Evolutionary conservation across 1,139 yeast species (phyloP), one percentile per base, ranked within the genome.

Genomic region (Starmera stellimalicola): DNA sequence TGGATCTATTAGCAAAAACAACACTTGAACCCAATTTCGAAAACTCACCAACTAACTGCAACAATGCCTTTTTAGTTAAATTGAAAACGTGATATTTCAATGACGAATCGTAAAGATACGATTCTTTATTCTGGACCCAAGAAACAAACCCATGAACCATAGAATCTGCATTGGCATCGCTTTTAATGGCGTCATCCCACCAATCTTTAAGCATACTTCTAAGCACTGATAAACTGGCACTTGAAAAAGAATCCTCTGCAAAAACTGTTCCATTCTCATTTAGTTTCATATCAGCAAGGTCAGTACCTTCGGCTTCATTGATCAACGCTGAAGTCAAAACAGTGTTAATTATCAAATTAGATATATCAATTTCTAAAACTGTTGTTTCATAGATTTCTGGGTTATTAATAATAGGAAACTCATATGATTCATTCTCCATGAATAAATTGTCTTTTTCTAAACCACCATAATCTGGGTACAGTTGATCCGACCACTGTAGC

Each of bases 401-500:
- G 38, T 72, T 72, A 55, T 83, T 87, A 40, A 87, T 73, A 1
- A 68, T 65, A 5, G 94, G 93, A 45, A 84, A 76, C 23, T 75
- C 78, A 32, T 78, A 61, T 26, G 69, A 70, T 37, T 80, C 93
- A 50, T 73, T 70, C 15, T 60, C 50, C 37, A 57, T 50, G 39
- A 44, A 46, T 15, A 52, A 43, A 9, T 52, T 48, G 47, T 84
- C 95, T 47, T 69, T 72, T 52, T 87, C 93, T 34, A 66, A 56
- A 0, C 96, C 96, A 26, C 95, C 96, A 51, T 75, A 80, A 51
- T 85, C 96, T 0, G 96, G 94, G 30, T 70, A 58, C 2, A 94
- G 84, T 25, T 68, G 68, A 3, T 77, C 71, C 1, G 95, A 83
- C 97, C 98, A 88, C 98, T 98, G 93, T 31, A 91, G 59, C 3